Conservation (phyloP, 2,329 filamentous ascomycete genomes). For the Fusarium avenaceum region DNA sequence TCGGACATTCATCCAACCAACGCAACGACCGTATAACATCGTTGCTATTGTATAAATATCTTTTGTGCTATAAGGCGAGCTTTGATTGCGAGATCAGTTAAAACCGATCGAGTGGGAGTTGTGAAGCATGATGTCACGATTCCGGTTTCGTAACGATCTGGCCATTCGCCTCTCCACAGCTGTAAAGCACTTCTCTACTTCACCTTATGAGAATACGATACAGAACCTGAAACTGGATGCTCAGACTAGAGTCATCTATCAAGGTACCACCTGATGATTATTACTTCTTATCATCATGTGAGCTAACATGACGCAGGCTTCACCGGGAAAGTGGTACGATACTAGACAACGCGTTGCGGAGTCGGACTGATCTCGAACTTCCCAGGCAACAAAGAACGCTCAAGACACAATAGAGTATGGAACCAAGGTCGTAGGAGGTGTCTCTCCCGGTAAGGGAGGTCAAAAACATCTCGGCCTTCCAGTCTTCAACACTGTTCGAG, state of each 20-base stretch:
- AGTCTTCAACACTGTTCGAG: slow-evolving; percentile 53
- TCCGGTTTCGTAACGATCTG: too few species aligned
- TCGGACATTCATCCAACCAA: not conserved
- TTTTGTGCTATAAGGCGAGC: too few species aligned
- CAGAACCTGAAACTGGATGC: slow-evolving; percentile 1
- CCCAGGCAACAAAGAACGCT: slow-evolving; percentile 56
- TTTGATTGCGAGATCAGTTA: too few species aligned
- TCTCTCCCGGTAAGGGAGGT: slow-evolving; percentile 56
- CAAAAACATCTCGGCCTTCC: slow-evolving; percentile 53
- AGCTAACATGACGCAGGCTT: slow-evolving; percentile 48
- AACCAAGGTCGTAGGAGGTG: slow-evolving; percentile 56
- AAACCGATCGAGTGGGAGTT: too few species aligned
- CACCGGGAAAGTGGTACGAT: slow-evolving; percentile 55
- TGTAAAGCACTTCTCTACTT: not conserved
- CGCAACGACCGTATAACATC: too few species aligned
- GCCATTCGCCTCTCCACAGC: not conserved
- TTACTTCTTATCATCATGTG: not conserved
- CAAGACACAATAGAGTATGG: slow-evolving; percentile 57
- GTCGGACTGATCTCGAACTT: not conserved
- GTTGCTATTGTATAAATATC: too few species aligned
- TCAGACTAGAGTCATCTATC: slow-evolving; percentile 8
- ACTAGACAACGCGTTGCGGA: slow-evolving; percentile 1
- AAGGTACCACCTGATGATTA: not conserved
- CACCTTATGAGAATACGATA: slow-evolving; percentile 2
- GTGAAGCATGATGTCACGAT: too few species aligned